phyloP scores from a whole-genome alignment of 441 rosid species.

The Erysimum cheiri region DNA sequence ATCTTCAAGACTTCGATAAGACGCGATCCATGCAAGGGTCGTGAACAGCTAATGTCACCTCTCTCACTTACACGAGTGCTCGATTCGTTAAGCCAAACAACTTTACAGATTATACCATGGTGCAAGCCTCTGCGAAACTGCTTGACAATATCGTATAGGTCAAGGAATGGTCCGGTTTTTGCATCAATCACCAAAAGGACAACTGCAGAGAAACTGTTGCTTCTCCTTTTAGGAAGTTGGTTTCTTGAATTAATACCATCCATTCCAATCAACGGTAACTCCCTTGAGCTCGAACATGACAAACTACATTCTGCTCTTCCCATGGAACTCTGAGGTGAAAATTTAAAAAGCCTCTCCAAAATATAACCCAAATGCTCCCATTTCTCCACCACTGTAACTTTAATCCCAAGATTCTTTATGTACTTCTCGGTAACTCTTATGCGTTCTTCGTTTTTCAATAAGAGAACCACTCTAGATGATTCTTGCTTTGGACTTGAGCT shows the following conservation, averaged over 20 bases:
- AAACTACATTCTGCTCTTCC: conserved; percentile 12
- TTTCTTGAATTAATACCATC: conserved; percentile 34
- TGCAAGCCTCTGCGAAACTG: conserved; percentile 56
- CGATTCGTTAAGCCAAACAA: conserved; percentile 70
- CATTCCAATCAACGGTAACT: conserved; percentile 44
- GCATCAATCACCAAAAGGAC: conserved; percentile 69
- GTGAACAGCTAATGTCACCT: conserved; percentile 48
- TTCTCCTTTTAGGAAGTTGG: conserved; percentile 32
- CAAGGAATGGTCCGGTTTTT: conserved; percentile 52
- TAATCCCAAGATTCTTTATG: conserved; percentile 60
- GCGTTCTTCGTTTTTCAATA: conserved; percentile 57
- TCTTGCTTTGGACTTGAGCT: conserved; percentile 50
- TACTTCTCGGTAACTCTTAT: conserved; percentile 52
- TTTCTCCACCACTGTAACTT: conserved; percentile 48
- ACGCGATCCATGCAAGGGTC: conserved; percentile 82
- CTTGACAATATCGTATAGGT: conserved; percentile 47
- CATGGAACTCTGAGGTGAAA: conserved; percentile 52
- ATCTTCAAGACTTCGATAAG: conserved; percentile 52
- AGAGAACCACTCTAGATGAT: conserved; percentile 63
- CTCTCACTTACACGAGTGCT: conserved; percentile 35
- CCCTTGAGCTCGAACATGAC: conserved; percentile 45
- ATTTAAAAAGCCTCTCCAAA: conserved; percentile 40
- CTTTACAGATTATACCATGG: conserved; percentile 46
- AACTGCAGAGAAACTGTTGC: conserved; percentile 40
- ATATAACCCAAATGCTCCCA: conserved; percentile 48